phyloP scores from a whole-genome alignment of 2,329 filamentous ascomycete species.

The Blumeriella jaapii region DNA sequence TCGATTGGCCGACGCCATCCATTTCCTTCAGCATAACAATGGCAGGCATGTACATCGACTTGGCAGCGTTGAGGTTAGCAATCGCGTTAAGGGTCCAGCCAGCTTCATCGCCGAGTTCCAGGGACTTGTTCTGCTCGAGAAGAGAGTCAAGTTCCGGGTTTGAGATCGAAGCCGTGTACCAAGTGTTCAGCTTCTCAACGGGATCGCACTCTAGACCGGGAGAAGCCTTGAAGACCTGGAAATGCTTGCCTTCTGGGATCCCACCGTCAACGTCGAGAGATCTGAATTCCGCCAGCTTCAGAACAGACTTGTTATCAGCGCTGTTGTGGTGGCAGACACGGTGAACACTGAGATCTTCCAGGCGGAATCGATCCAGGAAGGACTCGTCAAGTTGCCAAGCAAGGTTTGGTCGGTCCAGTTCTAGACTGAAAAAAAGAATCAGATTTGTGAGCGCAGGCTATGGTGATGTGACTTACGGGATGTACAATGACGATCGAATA shows the following conservation, averaged over 20 bases:
- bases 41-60: slow-evolving; percentile 11
- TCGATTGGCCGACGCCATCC: slow-evolving; percentile 15
- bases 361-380: slow-evolving; percentile 2
- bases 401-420: slow-evolving; percentile 12
- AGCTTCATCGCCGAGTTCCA: slow-evolving; percentile 17
- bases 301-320: slow-evolving; percentile 6
- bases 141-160: slow-evolving; percentile 6
- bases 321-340: slow-evolving; percentile 8
- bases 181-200: slow-evolving; percentile 3
- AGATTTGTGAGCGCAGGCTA: no score
- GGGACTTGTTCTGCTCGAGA: slow-evolving; percentile 12
- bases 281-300: slow-evolving; percentile 12
- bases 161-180: slow-evolving; percentile 16
- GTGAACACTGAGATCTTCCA: slow-evolving; percentile 8
- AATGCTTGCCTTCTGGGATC: not conserved
- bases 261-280: slow-evolving; percentile 5
- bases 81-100: slow-evolving; percentile 10
- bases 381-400: slow-evolving; percentile 7
- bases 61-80: slow-evolving; percentile 5
- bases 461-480: slow-evolving; percentile 26
- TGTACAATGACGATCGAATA: slow-evolving; percentile 17
- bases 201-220: slow-evolving; percentile 1
- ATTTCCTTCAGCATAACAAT: slow-evolving; percentile 18
- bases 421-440: no score
- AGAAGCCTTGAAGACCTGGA: slow-evolving; percentile 1